Conservation (phyloP, 2,329 filamentous ascomycete species). For the Colletotrichum lindemuthianum region DNA sequence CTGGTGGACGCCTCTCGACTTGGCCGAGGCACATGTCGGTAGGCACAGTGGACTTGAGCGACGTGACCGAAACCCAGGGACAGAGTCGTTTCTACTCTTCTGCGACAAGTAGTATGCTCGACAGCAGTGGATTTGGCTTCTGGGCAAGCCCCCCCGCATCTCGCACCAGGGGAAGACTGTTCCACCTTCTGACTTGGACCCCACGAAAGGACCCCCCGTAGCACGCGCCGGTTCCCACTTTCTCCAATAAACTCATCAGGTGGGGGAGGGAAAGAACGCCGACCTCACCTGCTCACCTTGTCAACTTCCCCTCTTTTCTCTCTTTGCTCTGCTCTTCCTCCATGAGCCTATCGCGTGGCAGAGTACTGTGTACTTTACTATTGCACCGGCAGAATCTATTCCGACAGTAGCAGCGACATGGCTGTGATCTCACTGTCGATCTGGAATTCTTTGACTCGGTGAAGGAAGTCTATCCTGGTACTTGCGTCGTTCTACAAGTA, state of each 20-base stretch:
- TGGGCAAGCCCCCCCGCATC: not conserved
- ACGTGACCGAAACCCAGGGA: not conserved
- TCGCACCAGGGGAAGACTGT: slow-evolving; percentile 5
- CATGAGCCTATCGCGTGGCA: not conserved
- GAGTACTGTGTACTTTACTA: not conserved
- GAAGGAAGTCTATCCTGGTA: not conserved
- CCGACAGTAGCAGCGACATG: no score
- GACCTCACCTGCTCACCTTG: slow-evolving; percentile 2
- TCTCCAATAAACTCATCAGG: slow-evolving; percentile 25
- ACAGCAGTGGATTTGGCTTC: not conserved
- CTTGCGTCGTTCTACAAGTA: no score
- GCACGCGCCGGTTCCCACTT: slow-evolving; percentile 1
- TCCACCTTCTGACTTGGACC: slow-evolving; percentile 6
- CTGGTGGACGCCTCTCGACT: slow-evolving; percentile 16
- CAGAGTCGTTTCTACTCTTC: no score
- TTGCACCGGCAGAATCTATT: no score
- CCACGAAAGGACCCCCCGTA: not conserved
- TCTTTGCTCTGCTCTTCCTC: not conserved
- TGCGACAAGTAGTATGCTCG: no score
- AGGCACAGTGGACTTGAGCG: not conserved
- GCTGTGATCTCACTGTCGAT: not conserved
- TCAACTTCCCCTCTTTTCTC: slow-evolving; percentile 31
- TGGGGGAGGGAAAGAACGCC: slow-evolving; percentile 21
- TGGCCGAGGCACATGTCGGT: slow-evolving; percentile 30
- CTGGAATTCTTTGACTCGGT: slow-evolving; percentile 2